Percentiles rank a stretch among this genome's conserved stretches.
phyloP scores from a whole-genome alignment of 106 monocot species.

The Iris macrosiphon region DNA sequence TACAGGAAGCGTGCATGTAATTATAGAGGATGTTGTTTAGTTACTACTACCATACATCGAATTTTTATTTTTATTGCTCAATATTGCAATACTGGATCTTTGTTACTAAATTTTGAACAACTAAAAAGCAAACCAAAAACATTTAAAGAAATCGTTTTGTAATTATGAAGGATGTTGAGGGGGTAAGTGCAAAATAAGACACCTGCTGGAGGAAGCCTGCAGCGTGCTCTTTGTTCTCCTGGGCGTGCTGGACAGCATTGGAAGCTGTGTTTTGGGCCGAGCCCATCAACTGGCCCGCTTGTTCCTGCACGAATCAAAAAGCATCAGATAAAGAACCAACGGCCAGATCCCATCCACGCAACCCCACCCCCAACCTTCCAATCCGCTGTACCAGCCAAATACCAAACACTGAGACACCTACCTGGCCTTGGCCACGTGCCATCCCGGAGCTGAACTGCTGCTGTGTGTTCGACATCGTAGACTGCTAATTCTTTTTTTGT shows the following conservation, averaged over 20 bases:
- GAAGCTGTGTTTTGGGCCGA: constrained; percentile 17
- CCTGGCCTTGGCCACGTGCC: constrained; percentile 7
- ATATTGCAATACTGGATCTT: too few species aligned
- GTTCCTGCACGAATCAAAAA: constrained; percentile 11
- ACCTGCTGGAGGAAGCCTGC: constrained; percentile 41
- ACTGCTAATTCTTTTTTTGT: too few species aligned
- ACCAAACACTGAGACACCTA: background rate
- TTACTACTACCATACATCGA: too few species aligned
- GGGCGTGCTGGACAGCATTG: constrained; percentile 4
- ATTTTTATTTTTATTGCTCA: too few species aligned
- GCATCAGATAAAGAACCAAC: background rate
- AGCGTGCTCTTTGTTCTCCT: constrained; percentile 26
- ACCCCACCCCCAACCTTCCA: too few species aligned
- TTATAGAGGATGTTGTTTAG: too few species aligned
- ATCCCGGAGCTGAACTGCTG: background rate
- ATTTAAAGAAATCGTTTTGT: too few species aligned
- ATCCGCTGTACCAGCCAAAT: background rate
- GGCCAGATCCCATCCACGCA: too few species aligned
- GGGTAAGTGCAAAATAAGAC: background rate
- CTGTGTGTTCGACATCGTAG: constrained; percentile 8
- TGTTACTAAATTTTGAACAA: too few species aligned
- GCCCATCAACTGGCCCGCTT: constrained; percentile 17
- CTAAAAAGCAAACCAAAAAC: too few species aligned
- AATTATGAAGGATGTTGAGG: too few species aligned
- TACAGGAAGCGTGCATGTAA: too few species aligned